These are phyloP conservation scores for Hansenula lynferdii DNA, from an alignment of 1,139 yeast species.

Conservation along the genomic window DNA sequence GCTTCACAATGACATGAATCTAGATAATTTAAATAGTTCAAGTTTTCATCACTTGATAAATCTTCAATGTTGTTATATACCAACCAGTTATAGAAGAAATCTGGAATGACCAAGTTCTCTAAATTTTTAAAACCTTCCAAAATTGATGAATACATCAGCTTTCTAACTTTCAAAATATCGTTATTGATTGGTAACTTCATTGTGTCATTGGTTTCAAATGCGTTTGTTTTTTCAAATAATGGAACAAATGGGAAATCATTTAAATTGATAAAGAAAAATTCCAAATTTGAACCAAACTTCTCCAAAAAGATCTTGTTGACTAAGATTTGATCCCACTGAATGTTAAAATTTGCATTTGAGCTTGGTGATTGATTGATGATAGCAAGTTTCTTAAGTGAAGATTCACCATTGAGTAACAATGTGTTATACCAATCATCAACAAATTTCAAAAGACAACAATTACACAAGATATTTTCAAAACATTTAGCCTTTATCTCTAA, in stretches of 20 bases:
- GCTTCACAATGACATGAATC: slow-evolving; percentile 17
- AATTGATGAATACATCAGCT: slow-evolving; percentile 18
- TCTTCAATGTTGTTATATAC: slow-evolving; percentile 19
- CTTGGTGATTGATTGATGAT: slow-evolving; percentile 20
- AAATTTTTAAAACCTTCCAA: slow-evolving; percentile 9
- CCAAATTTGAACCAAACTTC: slow-evolving; percentile 13
- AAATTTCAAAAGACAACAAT: slow-evolving; percentile 20
- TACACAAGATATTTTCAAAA: slow-evolving; percentile 15
- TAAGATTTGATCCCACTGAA: slow-evolving; percentile 21
- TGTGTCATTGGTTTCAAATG: slow-evolving; percentile 12
- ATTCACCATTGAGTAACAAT: slow-evolving; percentile 1
- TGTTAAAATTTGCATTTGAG: slow-evolving; percentile 12
- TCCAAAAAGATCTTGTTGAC: slow-evolving; percentile 10
- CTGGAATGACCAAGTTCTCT: slow-evolving; percentile 17
- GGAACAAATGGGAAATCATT: slow-evolving; percentile 23
- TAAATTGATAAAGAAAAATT: slow-evolving; percentile 19
- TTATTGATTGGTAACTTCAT: slow-evolving; percentile 19
- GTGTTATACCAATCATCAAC: slow-evolving; percentile 20
- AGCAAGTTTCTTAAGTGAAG: slow-evolving; percentile 15
- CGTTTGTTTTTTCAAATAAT: slow-evolving; percentile 16
- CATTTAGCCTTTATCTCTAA: slow-evolving; percentile 24
- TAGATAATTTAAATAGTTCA: slow-evolving; percentile 19
- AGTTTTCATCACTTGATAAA: slow-evolving; percentile 11
- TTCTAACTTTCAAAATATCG: slow-evolving; percentile 11
- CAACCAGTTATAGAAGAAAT: slow-evolving; percentile 25